These are phyloP conservation scores for Sphaerostilbella broomeana DNA, from an alignment of 2,329 filamentous ascomycete species.

Conservation along the genomic window DNA sequence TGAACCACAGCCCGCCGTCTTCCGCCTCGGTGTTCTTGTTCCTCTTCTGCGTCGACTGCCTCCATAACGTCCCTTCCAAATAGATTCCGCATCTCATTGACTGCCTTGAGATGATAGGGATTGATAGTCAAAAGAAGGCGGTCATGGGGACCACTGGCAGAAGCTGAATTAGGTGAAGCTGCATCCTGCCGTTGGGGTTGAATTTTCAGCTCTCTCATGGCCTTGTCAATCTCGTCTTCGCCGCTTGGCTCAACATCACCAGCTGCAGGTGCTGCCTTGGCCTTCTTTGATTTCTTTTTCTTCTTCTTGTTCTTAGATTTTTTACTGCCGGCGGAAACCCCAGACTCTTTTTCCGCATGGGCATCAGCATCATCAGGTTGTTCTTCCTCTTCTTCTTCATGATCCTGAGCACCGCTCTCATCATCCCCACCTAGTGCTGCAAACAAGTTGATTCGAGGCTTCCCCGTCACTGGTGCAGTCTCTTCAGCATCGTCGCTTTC, in stretches of 20 bases:
- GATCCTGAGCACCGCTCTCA: constrained; percentile 31
- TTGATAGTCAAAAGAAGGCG: constrained; percentile 44
- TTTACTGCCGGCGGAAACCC: no score
- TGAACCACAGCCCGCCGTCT: constrained; percentile 28
- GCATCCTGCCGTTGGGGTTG: constrained; percentile 14
- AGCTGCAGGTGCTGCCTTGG: constrained; percentile 20
- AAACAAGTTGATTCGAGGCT: constrained; percentile 42
- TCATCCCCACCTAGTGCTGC: constrained; percentile 43
- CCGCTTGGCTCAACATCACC: constrained; percentile 19
- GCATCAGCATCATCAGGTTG: not conserved
- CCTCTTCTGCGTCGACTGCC: constrained; percentile 44
- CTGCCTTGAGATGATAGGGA: constrained; percentile 70
- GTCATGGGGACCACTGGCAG: no score
- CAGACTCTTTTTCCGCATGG: constrained; percentile 1
- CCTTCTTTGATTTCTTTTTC: constrained; percentile 34
- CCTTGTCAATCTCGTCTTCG: constrained; percentile 51
- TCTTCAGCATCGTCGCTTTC: constrained; percentile 27
- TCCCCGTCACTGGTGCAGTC: constrained; percentile 26
- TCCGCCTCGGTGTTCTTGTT: constrained; percentile 33
- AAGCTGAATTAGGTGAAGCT: constrained; percentile 8
- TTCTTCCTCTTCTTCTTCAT: constrained; percentile 23
- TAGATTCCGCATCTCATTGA: constrained; percentile 77
- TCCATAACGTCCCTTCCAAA: constrained; percentile 54
- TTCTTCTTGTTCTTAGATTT: constrained; percentile 33
- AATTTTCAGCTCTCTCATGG: constrained; percentile 44